These are phyloP conservation scores for Ophiocordyceps polyrhachis-furcata DNA, from an alignment of 2,329 filamentous ascomycete species.

Conservation along the genomic window DNA sequence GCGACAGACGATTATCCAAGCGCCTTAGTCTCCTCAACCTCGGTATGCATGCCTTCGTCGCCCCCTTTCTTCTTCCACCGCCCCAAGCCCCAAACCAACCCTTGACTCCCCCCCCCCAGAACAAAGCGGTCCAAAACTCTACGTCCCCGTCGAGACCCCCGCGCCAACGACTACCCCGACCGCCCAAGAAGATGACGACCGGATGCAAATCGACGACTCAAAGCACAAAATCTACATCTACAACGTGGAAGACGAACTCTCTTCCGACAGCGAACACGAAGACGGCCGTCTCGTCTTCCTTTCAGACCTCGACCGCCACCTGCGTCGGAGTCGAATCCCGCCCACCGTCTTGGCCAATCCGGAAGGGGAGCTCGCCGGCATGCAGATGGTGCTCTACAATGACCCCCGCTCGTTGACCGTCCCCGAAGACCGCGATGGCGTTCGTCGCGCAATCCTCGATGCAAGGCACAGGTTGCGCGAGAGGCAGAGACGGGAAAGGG, in stretches of 20 bases:
- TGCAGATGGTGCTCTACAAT: constrained; percentile 70
- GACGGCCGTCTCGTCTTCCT: constrained; percentile 56
- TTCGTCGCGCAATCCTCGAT: constrained; percentile 71
- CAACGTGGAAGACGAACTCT: constrained; percentile 75
- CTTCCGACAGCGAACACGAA: constrained; percentile 18
- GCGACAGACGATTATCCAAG: constrained; percentile 59
- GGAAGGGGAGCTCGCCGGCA: constrained; percentile 35
- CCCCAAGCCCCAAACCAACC: background rate
- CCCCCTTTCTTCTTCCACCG: background rate
- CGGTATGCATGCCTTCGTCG: constrained; percentile 31
- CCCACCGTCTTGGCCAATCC: constrained; percentile 41
- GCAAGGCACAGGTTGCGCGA: constrained; percentile 50
- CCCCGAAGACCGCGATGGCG: constrained; percentile 54
- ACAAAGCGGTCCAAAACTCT: constrained; percentile 42
- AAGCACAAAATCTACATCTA: constrained; percentile 81
- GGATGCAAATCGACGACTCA: constrained; percentile 74
- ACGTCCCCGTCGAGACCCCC: constrained; percentile 41
- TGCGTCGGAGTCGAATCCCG: constrained; percentile 53
- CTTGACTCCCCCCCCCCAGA: constrained; percentile 30
- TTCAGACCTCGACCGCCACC: constrained; percentile 67
- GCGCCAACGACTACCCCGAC: constrained; percentile 4
- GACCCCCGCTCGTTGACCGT: constrained; percentile 62
- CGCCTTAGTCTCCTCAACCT: constrained; percentile 66
- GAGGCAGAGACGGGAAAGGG: constrained; percentile 25
- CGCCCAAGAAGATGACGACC: constrained; percentile 16